Percentiles rank a stretch among this genome's conserved stretches.
These are phyloP conservation scores for Phaseolus lunatus DNA, from an alignment of 306 rosid genomes.

Conservation along the genomic window DNA sequence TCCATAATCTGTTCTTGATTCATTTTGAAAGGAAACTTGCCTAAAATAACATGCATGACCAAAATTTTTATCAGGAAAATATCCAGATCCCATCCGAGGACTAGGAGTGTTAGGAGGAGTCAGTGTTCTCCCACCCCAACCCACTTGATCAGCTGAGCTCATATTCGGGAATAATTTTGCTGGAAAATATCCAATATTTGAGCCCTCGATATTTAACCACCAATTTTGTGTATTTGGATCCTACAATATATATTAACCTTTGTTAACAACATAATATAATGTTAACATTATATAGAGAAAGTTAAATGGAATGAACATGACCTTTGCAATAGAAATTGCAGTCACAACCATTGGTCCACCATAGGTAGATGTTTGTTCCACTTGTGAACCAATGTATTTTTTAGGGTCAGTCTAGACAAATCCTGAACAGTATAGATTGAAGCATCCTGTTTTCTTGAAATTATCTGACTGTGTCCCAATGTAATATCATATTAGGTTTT, in stretches of 20 bases:
- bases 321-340: not conserved
- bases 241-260: no score
- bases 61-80: not conserved
- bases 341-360: rapidly evolving
- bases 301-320: not conserved
- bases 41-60: not conserved
- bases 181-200: conserved; percentile 45
- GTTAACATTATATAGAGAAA: not conserved
- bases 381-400: not conserved
- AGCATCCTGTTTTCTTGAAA: not conserved
- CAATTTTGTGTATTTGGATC: no score
- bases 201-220: no score
- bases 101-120: not conserved
- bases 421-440: not conserved
- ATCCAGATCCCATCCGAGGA: conserved; percentile 37
- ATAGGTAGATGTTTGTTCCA: not conserved
- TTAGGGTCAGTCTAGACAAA: not conserved
- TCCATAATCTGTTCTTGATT: not conserved
- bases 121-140: not conserved
- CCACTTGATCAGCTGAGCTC: not conserved
- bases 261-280: no score
- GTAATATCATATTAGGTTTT: no score
- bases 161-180: conserved; percentile 2
- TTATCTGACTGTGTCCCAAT: not conserved
- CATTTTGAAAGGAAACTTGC: not conserved